A percentile compares a stretch with the other conserved stretches of the same genome.
phyloP scores from a whole-genome alignment of 2,329 filamentous ascomycete genomes.

The Helotiales sp. region DNA sequence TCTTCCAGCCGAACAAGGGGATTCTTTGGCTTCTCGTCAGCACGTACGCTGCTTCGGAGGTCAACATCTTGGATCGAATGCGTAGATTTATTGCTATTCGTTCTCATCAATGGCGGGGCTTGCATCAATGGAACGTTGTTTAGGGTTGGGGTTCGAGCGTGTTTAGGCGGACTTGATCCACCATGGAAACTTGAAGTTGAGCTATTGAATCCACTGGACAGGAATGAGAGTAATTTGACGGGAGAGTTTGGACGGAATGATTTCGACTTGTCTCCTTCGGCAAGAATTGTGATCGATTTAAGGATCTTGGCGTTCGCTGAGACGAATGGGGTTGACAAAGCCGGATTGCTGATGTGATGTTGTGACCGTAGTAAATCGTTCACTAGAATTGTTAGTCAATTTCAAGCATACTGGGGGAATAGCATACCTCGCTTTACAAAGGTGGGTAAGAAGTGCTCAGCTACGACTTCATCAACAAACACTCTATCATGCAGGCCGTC shows the following conservation, averaged over 20 bases:
- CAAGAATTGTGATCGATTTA: conserved; percentile 67
- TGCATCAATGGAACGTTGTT: conserved; percentile 51
- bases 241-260: conserved; percentile 82
- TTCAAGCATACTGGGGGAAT: neutral
- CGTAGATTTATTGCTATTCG: conserved; percentile 39
- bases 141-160: conserved; percentile 44
- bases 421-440: conserved; percentile 75
- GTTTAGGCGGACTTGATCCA: conserved; percentile 35
- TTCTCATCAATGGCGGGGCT: conserved; percentile 34
- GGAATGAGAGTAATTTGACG: conserved; percentile 85
- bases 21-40: conserved; percentile 62
- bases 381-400: conserved; percentile 56
- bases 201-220: conserved; percentile 62
- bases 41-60: conserved; percentile 42
- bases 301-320: conserved; percentile 80
- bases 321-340: conserved; percentile 70
- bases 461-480: conserved; percentile 74
- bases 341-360: conserved; percentile 68
- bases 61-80: conserved; percentile 40
- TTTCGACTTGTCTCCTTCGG: conserved; percentile 66
- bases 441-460: conserved; percentile 75
- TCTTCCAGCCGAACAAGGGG: conserved; percentile 79
- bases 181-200: conserved; percentile 48
- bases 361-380: conserved; percentile 74
- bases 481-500: conserved; percentile 71